Evolutionary conservation across 257 asterid species (phyloP).

Genomic region (Lycium ferocissimum): DNA sequence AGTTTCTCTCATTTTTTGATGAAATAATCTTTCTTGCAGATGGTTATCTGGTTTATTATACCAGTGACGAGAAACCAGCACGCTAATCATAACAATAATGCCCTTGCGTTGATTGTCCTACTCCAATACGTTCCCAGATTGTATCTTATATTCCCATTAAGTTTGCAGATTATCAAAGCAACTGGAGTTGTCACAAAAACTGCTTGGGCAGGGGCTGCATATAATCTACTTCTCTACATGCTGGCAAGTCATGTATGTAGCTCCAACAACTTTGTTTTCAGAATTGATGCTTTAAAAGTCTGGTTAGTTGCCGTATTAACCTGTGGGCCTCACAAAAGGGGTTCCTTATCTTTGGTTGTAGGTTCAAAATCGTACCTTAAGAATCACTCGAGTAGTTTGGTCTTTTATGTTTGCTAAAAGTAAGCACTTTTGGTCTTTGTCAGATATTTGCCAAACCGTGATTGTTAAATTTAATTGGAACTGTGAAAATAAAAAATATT

Average conservation of each 20-base stretch:
- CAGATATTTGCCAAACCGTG: too few species aligned
- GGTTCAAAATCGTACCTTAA: too few species aligned
- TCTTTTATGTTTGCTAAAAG: too few species aligned
- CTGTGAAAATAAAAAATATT: too few species aligned
- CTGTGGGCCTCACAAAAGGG: background rate
- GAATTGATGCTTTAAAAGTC: background rate
- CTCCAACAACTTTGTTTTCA: constrained; percentile 26
- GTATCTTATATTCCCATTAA: constrained; percentile 91
- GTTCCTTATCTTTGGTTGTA: too few species aligned
- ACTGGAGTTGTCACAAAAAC: constrained; percentile 98
- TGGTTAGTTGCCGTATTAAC: background rate
- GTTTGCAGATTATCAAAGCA: constrained; percentile 93
- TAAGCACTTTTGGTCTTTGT: too few species aligned
- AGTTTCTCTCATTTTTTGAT: constrained; percentile 27
- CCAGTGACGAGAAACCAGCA: constrained; percentile 74
- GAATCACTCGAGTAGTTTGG: too few species aligned
- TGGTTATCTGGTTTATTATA: constrained; percentile 89
- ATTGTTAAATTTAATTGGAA: too few species aligned
- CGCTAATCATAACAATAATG: constrained; percentile 80
- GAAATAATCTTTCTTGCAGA: constrained; percentile 51
- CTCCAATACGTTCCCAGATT: constrained; percentile 91
- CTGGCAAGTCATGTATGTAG: constrained; percentile 94
- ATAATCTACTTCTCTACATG: constrained; percentile 90
- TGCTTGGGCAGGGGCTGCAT: constrained; percentile 99
- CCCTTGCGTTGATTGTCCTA: constrained; percentile 91